These are phyloP conservation scores for Porcisia deanei DNA, from an alignment of 208 protist species.

Conservation along the genomic window DNA sequence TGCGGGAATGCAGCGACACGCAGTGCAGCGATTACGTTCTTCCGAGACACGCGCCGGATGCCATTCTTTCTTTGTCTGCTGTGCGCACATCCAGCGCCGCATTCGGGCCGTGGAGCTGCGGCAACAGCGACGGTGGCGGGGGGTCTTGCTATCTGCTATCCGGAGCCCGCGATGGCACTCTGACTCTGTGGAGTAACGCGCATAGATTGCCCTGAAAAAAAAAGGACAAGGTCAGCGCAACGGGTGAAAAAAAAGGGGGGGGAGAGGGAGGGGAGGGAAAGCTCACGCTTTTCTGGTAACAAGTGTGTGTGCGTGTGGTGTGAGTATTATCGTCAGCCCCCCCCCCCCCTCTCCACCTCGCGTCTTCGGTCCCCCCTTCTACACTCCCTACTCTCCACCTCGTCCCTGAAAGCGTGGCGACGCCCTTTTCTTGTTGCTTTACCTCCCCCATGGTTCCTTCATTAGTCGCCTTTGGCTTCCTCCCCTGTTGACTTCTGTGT, in stretches of 20 bases:
- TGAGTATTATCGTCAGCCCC: neutral
- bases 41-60: constrained; percentile 54
- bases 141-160: constrained; percentile 41
- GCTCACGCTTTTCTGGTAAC: no score
- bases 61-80: constrained; percentile 55
- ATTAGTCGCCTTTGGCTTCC: neutral
- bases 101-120: neutral
- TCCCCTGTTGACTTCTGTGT: neutral
- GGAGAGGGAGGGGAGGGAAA: neutral
- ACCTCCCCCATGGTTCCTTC: neutral
- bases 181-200: constrained; percentile 66
- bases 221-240: neutral
- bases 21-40: constrained; percentile 4
- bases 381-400: neutral
- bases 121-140: neutral
- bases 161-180: constrained; percentile 53
- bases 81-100: constrained; percentile 6
- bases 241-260: neutral
- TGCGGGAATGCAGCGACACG: constrained; percentile 2
- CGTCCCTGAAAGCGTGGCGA: no score
- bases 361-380: neutral
- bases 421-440: neutral
- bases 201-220: neutral
- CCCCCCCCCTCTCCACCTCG: neutral
- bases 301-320: constrained; percentile 1